Evolutionary conservation across 768 basidiomycete species (phyloP).

Genomic region (Cystobasidium onofrii): DNA sequence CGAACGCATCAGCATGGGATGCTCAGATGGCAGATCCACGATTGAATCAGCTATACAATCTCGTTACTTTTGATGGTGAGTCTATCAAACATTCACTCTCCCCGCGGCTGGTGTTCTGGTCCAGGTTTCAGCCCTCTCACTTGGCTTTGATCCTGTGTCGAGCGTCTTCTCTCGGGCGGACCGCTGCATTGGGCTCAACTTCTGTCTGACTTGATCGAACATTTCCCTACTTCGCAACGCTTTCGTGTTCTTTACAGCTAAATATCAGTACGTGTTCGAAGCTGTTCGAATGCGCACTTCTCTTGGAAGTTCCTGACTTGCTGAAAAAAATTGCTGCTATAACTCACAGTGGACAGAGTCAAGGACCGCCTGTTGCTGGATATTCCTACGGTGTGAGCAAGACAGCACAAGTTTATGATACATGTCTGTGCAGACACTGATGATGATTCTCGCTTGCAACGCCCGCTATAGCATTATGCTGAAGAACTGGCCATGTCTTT

Average conservation of each 20-base stretch:
- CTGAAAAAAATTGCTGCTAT: too few relatives aligned
- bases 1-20: slow-evolving; percentile 9
- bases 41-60: slow-evolving; percentile 1
- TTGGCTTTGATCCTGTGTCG: too few relatives aligned
- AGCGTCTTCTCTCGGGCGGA: too few relatives aligned
- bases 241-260: background rate
- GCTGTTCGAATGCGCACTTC: too few relatives aligned
- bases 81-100: background rate
- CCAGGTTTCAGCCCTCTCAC: too few relatives aligned
- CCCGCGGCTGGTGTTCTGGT: too few relatives aligned
- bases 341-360: background rate
- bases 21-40: slow-evolving; percentile 11
- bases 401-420: too few relatives aligned
- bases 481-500: background rate
- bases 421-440: too few relatives aligned
- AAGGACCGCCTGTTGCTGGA: background rate
- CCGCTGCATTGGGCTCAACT: too few relatives aligned
- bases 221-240: too few relatives aligned
- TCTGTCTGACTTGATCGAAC: background rate
- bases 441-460: background rate
- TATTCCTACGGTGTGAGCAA: slow-evolving; percentile 7
- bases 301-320: too few relatives aligned
- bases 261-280: background rate
- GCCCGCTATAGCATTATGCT: background rate
- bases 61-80: slow-evolving; percentile 17